Evolutionary conservation across 805 yeast genomes (phyloP), one percentile per base, ranked within the genome.

Genomic region (Metschnikowia borealis): DNA sequence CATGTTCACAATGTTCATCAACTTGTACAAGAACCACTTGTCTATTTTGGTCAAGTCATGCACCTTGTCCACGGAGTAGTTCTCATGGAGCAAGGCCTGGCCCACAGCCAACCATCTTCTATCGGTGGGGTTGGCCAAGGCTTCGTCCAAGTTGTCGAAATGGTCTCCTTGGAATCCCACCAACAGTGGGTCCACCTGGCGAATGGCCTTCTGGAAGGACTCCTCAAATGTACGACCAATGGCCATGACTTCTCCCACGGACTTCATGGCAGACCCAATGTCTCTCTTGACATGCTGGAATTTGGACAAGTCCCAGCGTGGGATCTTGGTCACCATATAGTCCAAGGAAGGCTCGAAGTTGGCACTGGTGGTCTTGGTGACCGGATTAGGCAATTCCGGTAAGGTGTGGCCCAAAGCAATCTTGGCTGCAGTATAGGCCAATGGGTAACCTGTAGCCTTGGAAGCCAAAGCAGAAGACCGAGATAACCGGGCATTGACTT

Each of bases 171-270:
- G 96, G 81, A 90, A 88, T 38, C 97, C 97, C 62, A 89, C 68
- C 56, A 81, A 83, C 2, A 95, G 84, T 38, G 97, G 97, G 65
- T 90, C 97, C 55, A 90, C 89, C 71, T 91, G 96, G 74, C 99
- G 85, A 58, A 92, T 84, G 40, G 98, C 98, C 78, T 92, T 92
- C 77, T 94, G 97, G 79, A 92, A 85, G 34, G 97, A 87, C 75
- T 92, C 99, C 76, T 92, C 99, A 67, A 92, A 92, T 57, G 84
- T 92, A 74, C 99, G 85, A 65, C 99, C 99, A 65, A 92, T 94
- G 42, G 97, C 95, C 99, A 92, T 92, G 52, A 92, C 99, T 73
- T 92, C 99, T 70, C 99, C 99, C 49, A 92, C 99, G 52, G 97
- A 91, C 72, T 92, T 92, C 99, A 92, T 92, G 40, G 97, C 84